phyloP scores from a whole-genome alignment of 2,329 filamentous ascomycete species.

The Verticillium dahliae region DNA sequence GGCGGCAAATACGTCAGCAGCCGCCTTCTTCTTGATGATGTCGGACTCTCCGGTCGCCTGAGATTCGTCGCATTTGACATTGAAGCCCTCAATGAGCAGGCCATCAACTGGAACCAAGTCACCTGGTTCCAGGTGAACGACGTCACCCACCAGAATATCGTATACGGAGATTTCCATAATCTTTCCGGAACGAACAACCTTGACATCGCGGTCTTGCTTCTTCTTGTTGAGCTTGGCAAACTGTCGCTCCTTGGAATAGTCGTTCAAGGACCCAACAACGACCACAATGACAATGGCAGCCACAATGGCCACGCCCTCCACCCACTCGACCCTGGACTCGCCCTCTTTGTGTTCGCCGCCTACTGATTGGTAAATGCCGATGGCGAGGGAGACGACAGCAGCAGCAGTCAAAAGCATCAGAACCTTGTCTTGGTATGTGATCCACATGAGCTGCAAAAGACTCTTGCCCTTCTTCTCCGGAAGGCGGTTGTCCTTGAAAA shows the following conservation, averaged over 20 bases:
- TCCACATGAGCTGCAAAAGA: constrained; percentile 69
- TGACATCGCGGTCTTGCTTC: constrained; percentile 69
- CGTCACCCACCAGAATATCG: constrained; percentile 63
- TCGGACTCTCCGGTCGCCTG: constrained; percentile 77
- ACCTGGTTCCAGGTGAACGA: constrained; percentile 67
- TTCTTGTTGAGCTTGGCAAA: constrained; percentile 74
- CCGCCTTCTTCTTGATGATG: constrained; percentile 60
- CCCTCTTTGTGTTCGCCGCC: constrained; percentile 44
- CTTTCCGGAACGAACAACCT: constrained; percentile 64
- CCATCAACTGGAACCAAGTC: constrained; percentile 71
- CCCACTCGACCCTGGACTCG: constrained; percentile 63
- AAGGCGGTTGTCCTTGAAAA: constrained; percentile 66
- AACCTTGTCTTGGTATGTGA: constrained; percentile 80
- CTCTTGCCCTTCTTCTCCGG: constrained; percentile 71
- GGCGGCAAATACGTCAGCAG: constrained; percentile 61
- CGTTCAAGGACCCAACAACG: constrained; percentile 68
- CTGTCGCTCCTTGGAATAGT: constrained; percentile 75
- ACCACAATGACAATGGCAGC: constrained; percentile 75
- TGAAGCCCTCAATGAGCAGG: constrained; percentile 65
- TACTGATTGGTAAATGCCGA: constrained; percentile 72
- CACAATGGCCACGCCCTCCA: constrained; percentile 76
- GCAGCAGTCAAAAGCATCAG: constrained; percentile 65
- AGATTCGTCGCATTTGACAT: constrained; percentile 71
- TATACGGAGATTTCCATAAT: constrained; percentile 64
- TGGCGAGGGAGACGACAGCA: constrained; percentile 64